These are phyloP conservation scores for Auxenochlorella protothecoides DNA, from an alignment of 139 green algal species.

Conservation along the genomic window DNA sequence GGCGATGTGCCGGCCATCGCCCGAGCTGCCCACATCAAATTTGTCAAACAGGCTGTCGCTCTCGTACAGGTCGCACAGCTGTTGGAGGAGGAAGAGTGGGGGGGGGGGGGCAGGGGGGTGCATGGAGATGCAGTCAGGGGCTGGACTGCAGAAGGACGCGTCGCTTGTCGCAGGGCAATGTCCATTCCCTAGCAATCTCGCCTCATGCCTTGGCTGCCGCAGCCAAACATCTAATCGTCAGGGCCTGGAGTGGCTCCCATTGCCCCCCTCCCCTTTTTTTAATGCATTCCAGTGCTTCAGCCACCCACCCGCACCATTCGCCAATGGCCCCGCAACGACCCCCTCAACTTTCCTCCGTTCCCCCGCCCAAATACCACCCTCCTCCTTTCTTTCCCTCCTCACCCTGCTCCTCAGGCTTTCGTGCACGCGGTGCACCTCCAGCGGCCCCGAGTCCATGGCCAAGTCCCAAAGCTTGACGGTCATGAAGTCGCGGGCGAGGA, in stretches of 20 bases:
- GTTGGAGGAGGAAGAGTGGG: background rate
- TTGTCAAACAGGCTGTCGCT: conserved; percentile 99
- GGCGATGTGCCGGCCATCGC: conserved; percentile 58
- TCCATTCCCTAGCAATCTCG: too few species aligned
- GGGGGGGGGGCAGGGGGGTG: background rate
- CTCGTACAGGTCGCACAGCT: conserved; percentile 97
- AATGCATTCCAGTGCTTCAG: too few species aligned
- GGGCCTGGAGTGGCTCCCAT: too few species aligned
- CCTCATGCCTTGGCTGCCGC: too few species aligned
- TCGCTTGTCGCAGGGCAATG: background rate
- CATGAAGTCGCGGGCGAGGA: conserved; percentile 95
- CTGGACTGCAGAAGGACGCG: background rate
- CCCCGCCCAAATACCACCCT: too few species aligned
- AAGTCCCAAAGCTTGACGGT: conserved; percentile 97
- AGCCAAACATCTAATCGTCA: too few species aligned
- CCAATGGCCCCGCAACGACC: background rate
- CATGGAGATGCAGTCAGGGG: background rate
- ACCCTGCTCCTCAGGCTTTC: conserved; percentile 74
- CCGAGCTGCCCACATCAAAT: conserved; percentile 87
- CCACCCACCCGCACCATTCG: background rate
- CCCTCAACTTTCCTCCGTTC: conserved; percentile 6
- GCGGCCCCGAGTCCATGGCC: conserved; percentile 70
- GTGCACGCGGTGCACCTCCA: conserved; percentile 84
- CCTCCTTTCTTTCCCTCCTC: background rate
- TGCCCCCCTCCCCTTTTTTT: too few species aligned